These are phyloP conservation scores for Santalum album DNA, from an alignment of 164 flowering plant species.

Conservation along the genomic window DNA sequence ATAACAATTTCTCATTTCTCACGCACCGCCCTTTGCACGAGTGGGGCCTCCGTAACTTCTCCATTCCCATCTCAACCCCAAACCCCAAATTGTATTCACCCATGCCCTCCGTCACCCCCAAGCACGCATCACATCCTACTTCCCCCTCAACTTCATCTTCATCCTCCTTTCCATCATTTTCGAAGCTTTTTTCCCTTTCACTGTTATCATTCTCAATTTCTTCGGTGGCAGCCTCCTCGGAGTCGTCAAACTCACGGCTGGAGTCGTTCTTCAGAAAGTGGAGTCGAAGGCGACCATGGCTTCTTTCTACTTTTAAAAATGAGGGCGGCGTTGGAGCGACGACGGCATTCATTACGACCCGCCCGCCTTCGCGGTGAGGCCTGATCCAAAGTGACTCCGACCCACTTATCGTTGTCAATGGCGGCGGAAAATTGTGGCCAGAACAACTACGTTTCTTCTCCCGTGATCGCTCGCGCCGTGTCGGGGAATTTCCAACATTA, in stretches of 20 bases:
- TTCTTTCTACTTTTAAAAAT: slow-evolving; percentile 49
- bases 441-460: slow-evolving; percentile 12
- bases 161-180: not conserved
- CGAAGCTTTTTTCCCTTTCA: not conserved
- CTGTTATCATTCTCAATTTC: slow-evolving; percentile 8
- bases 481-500: not conserved
- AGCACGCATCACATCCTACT: not conserved
- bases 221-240: not conserved
- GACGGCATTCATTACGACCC: slow-evolving; percentile 52
- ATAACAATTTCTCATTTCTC: slow-evolving; percentile 24
- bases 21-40: slow-evolving; percentile 48
- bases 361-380: slow-evolving; percentile 54
- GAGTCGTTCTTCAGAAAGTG: slow-evolving; percentile 12
- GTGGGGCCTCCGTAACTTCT: slow-evolving; percentile 27
- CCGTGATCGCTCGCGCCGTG: not conserved
- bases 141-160: not conserved
- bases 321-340: slow-evolving; percentile 24
- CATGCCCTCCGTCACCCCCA: slow-evolving; percentile 11
- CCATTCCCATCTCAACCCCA: slow-evolving; percentile 32
- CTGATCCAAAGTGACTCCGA: slow-evolving; percentile 28
- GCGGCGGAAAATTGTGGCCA: slow-evolving; percentile 58
- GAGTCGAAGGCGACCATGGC: slow-evolving; percentile 61
- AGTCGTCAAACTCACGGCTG: slow-evolving; percentile 3
- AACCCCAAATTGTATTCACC: slow-evolving; percentile 10
- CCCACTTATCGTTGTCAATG: slow-evolving; percentile 57